Evolutionary conservation across 1,284 basidiomycete genomes (phyloP), one percentile per base, ranked within the genome.

Genomic region (Trametes versicolor): DNA sequence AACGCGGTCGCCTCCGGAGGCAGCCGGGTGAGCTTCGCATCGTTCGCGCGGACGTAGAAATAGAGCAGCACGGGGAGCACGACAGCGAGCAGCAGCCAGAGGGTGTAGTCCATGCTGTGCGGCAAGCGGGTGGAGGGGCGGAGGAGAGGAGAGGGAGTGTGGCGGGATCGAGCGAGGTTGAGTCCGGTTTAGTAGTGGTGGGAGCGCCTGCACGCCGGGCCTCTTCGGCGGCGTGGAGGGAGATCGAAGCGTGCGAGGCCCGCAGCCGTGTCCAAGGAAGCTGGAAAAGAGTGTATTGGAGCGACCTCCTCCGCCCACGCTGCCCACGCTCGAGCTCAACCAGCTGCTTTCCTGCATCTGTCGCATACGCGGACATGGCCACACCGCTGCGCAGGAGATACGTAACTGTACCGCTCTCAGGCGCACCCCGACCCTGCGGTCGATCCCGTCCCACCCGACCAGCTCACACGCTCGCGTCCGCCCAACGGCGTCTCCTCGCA

Each of bases 11-110:
- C 85, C 36, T 80, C 80, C 0, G 77, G 72, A 19, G 88, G 85
- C 43, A 85, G 73, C 0, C 73, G 71, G 23, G 75, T 74, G n/a
- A 90, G 75, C 58, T 82, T 82, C 27, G 69, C 75, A 71, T 89
- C 87, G 71, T 90, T 89, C 56, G 77, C 64, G 45, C 76, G 73
- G 25, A 84, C 75, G 73, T 89, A 90, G n/a, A 86, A 63, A 41
- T 73, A 73, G 36, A 73, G 25, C 13, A 76, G 60, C 23, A 73
- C 21, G 6, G 72, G 65, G 23, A 72, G 51, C 34, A 62, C 58
- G 8, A 65, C 34, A 29, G 59, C 57, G 41, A 72, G 47, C 19
- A 63, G 37, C 57, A 66, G 53, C 64, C 64, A 68, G 17, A 67
- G 48, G 21, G 62, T n/a, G 63, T 66, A 25, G 6, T 32, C 45